Conservation (phyloP, 2,329 filamentous ascomycete species). For the Ophiocordyceps sinensis region DNA sequence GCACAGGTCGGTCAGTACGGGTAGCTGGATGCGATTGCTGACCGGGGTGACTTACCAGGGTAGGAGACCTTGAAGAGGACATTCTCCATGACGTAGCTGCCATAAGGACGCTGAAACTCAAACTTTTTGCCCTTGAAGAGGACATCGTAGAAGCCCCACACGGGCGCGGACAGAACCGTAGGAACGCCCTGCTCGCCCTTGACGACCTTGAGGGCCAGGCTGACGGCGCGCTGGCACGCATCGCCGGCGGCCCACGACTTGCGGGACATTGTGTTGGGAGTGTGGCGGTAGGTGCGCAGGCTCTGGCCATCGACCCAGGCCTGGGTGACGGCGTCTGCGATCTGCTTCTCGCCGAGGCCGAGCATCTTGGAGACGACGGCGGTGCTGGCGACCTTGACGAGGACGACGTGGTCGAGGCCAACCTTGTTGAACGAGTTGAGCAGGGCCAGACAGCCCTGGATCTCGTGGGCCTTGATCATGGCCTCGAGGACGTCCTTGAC, state of each 20-base stretch:
- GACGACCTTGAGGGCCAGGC: conserved; percentile 78
- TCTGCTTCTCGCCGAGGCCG: conserved; percentile 77
- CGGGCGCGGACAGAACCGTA: conserved; percentile 80
- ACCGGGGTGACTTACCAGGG: conserved; percentile 48
- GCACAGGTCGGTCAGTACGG: background rate
- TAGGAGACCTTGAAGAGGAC: conserved; percentile 99
- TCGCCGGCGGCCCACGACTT: conserved; percentile 99
- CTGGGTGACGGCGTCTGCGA: conserved; percentile 88
- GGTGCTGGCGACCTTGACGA: conserved; percentile 93
- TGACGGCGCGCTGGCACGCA: conserved; percentile 89
- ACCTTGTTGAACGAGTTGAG: conserved; percentile 99
- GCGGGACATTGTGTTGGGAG: conserved; percentile 97
- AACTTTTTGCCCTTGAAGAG: conserved; percentile 94
- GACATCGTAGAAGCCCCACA: conserved; percentile 98
- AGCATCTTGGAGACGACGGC: conserved; percentile 94
- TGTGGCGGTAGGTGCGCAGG: conserved; percentile 91
- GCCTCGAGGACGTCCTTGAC: conserved; percentile 84
- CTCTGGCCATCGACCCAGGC: conserved; percentile 96
- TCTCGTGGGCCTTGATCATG: conserved; percentile 99
- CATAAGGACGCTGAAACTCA: conserved; percentile 88
- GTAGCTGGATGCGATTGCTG: background rate
- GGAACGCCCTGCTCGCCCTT: conserved; percentile 85
- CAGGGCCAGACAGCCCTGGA: conserved; percentile 90
- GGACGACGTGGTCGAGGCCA: conserved; percentile 89
- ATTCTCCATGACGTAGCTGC: conserved; percentile 99